Base-by-base conservation (phyloP, 495 filamentous ascomycete species). In the Emericellopsis terricola region DNA sequence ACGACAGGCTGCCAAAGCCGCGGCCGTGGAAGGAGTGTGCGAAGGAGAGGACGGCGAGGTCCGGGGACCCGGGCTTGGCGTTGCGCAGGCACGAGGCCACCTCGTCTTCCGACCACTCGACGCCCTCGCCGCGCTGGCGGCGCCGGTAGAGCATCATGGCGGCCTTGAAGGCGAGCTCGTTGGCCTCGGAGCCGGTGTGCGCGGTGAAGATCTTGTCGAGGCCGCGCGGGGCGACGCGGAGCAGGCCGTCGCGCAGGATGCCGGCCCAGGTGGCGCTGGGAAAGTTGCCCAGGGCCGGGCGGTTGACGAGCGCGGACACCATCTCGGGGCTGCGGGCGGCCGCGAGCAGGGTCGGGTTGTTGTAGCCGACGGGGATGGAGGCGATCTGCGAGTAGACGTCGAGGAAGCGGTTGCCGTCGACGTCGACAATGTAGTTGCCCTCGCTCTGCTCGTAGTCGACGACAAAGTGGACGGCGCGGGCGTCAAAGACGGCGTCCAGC, bases 161-260 rank as follows among this genome's bases (percentile, higher is more conserved):
- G 23, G 89, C 89, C 57, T 97, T 97, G 69, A 86, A 97, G 33
- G 91, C 91, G 13, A 82, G 83, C 57, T 97, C 91, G 63, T 94
- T 96, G 55, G 89, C 91, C 51, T 97, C 89, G 8, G 84, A 93
- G 41, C 89, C 89, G 33, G 87, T 73, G 72, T 85, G 81, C 41
- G 78, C 87, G 16, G 89, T 97, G 69, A 96, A 96, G 46, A 97
- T 87, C 56, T 96, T 84, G 65, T 91, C 60, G 45, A 93, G 62
- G 13, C 91, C 89, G 52, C 78, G 83, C 29, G 89, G 89, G 4
- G 91, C 85, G 34, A 82, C 87, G 46, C 68, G 74, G 41, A 97
- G 72, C 29, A 93, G 71, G 51, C 85, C 85, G 13, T 75, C 79
- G 57, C 77, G 71, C 40, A 97, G 71, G 39, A 87, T 71, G 11